These are phyloP conservation scores for Diaporthe sp. DNA, from an alignment of 2,329 filamentous ascomycete genomes.

Conservation along the genomic window DNA sequence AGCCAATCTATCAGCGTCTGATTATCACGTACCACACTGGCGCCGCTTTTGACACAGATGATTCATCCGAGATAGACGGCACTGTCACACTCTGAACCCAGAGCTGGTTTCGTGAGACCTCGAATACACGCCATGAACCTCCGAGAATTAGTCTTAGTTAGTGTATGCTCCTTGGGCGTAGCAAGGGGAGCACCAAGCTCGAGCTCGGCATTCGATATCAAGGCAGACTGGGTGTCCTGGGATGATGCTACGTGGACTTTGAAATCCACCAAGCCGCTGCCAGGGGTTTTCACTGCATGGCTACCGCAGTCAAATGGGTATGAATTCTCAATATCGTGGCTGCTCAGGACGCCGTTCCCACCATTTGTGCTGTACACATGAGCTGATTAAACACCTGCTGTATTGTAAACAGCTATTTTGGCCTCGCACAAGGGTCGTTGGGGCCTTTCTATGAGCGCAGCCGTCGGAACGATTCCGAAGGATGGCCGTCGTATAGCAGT, in stretches of 20 bases:
- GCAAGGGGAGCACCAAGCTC: constrained; percentile 23
- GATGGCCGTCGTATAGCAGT: constrained; percentile 35
- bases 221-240: constrained; percentile 37
- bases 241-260: constrained; percentile 37
- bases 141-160: constrained; percentile 7
- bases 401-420: constrained; percentile 33
- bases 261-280: constrained; percentile 36
- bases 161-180: constrained; percentile 15
- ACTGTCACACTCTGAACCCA: not conserved
- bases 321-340: not conserved
- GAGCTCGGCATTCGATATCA: constrained; percentile 34
- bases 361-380: not conserved
- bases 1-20: not conserved
- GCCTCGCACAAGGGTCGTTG: constrained; percentile 36
- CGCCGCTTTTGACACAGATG: not conserved
- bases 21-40: constrained; percentile 4
- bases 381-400: constrained; percentile 16
- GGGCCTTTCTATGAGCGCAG: constrained; percentile 37
- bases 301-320: constrained; percentile 37
- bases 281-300: constrained; percentile 37
- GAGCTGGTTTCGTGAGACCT: not conserved
- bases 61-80: not conserved
- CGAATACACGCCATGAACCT: constrained; percentile 16
- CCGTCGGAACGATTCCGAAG: constrained; percentile 36
- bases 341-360: constrained; percentile 6